Evolutionary conservation across 1,284 basidiomycete species (phyloP), one percentile per base, ranked within the genome.

Genomic region (Leccinum subrobustum): DNA sequence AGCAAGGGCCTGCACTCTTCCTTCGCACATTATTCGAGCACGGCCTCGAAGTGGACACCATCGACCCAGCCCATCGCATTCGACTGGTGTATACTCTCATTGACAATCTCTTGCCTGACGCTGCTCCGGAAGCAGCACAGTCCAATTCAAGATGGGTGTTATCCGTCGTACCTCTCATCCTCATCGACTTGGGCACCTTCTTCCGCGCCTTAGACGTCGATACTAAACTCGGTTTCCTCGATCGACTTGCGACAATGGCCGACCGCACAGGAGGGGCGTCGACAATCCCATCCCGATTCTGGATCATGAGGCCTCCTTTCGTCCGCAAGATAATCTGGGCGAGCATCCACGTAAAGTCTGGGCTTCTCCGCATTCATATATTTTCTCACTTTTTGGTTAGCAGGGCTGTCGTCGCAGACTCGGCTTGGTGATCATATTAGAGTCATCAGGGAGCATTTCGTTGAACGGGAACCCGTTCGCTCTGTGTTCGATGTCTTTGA

Each of bases 401-500:
- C 25, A 51, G 61, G 62, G 6, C 37, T 53, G 25, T 42, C 58
- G 12, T 57, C 62, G 4, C 62, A 61, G 25, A 33, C 14, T 54
- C 67, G 67, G 4, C 29, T 56, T 27, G 56, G 59, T 31, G 60
- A 64, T 6, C 62, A 58, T 27, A 54, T 48, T 6, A 61, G 69
- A 51, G 69, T 71, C 18, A 44, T 68, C 47, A 55, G 70, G 37
- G 63, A 68, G n/a, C 71, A 63, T 33, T 59, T 59, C 6, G 20
- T 33, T 9, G 70, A 71, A 12, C 65, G 64, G 25, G 70, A 68
- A 25, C 42, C 70, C 2, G 62, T 68, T n/a, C 70, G 65, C 3
- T 71, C 70, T 16, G 67, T 73, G 1, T 71, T 71, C 18, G 72
- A 71, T 54, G 63, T 73, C 54, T 71, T 71, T 57, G 64, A 68